Conservation (phyloP, 305 asterid species). For the Striga hermonthica region DNA sequence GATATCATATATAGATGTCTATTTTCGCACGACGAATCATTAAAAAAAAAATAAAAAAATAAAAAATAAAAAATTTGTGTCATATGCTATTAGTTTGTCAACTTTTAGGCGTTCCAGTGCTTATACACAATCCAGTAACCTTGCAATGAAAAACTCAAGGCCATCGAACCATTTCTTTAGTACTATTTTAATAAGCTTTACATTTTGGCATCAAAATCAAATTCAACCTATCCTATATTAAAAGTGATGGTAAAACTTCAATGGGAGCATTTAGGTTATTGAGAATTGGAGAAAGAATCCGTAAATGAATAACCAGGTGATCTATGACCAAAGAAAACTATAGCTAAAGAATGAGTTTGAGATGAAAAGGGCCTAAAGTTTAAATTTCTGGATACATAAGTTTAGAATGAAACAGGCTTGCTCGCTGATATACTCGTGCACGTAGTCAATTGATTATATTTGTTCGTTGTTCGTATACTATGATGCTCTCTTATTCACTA, state of each 20-base stretch:
- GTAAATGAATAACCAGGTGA: too few species aligned
- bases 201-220: slow-evolving; percentile 9
- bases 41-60: too few species aligned
- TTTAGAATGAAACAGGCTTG: slow-evolving; percentile 11
- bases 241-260: slow-evolving; percentile 8
- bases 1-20: not conserved
- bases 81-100: slow-evolving; percentile 15
- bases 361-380: too few species aligned
- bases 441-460: not conserved
- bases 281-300: too few species aligned
- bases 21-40: slow-evolving; percentile 19
- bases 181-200: not conserved
- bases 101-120: slow-evolving; percentile 11
- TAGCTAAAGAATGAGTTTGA: too few species aligned
- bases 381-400: not conserved
- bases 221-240: not conserved
- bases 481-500: not conserved
- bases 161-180: not conserved
- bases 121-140: slow-evolving; percentile 1
- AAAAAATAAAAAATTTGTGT: slow-evolving; percentile 28
- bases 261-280: not conserved
- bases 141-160: slow-evolving; percentile 4
- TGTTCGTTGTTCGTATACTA: not conserved
- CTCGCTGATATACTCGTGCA: not conserved
- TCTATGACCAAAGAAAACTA: too few species aligned